Base-by-base conservation (phyloP, 305 asterid species). In the Fraxinus albicans region DNA sequence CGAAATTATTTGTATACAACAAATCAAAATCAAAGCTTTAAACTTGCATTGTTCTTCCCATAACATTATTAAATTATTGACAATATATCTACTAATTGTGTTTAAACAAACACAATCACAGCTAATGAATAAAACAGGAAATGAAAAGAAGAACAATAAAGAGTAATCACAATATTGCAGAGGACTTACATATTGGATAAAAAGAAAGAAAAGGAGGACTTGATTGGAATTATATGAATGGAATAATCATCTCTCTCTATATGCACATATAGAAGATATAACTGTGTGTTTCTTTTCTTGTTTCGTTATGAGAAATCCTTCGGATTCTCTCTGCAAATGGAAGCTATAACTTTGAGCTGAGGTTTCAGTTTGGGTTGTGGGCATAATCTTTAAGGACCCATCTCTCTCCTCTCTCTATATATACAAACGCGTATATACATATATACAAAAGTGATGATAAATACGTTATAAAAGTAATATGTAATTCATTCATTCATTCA, bases 141-240 rank as follows among this genome's bases (percentile, higher is more conserved):
- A 80, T 34, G 60, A 76, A 77, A 34, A 67, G 8, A 0, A 81
- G 34, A 33, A 12, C 31, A 25, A 19, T 36, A 67, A 21, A 58
- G 65, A 53, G 73, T 23, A 75, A 75, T 77, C 55, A 69, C 79
- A 44, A 79, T 81, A 81, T 44, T 73, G 82, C 8, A 83, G 79
- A 58, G 65, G 77, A 89, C 97, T 93, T 92, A 92, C 97, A 86
- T 84, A 86, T 88, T 84, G 90, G 94, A 90, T 86, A 85, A 90
- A 91, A 86, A 84, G 89, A 76, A 84, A 78, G 80, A 84, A 65
- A 82, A 82, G 81, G 84, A 35, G 86, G 81, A 77, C 73, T 83
- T 81, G 91, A 87, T 86, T 82, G 88, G 83, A 90, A 85, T 86
- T 84, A 82, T 81, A 81, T 25, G 86, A 88, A 83, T 53, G 80